A percentile compares a stretch with the other conserved stretches of the same genome.
Conservation (phyloP, 2,329 filamentous ascomycete genomes). For the Penicillium glabrum region DNA sequence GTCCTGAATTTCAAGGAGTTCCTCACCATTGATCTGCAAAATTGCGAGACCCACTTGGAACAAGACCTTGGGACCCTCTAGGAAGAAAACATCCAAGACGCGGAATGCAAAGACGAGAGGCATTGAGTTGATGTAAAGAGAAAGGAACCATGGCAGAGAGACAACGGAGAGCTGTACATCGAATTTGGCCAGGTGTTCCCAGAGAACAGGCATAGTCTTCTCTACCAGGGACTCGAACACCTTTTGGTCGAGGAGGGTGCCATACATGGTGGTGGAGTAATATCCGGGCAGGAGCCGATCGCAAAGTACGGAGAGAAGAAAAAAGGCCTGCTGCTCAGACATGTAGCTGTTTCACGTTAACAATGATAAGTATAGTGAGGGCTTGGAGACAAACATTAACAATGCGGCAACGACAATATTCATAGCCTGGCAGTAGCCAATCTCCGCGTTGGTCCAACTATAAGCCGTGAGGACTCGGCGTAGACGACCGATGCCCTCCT, state of each 20-base stretch:
- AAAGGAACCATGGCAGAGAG: slow-evolving; percentile 96
- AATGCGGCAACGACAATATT: slow-evolving; percentile 98
- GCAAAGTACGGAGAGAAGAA: slow-evolving; percentile 85
- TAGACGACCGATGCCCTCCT: slow-evolving; percentile 88
- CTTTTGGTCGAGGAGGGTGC: slow-evolving; percentile 91
- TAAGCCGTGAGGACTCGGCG: slow-evolving; percentile 92
- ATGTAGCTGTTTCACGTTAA: slow-evolving; percentile 66
- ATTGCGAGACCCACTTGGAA: slow-evolving; percentile 98
- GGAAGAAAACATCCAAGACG: slow-evolving; percentile 95
- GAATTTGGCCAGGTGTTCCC: slow-evolving; percentile 95
- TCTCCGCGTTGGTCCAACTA: slow-evolving; percentile 93
- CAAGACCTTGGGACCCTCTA: slow-evolving; percentile 94
- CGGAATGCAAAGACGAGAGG: slow-evolving; percentile 95
- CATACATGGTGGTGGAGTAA: slow-evolving; percentile 99
- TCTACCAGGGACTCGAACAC: slow-evolving; percentile 98
- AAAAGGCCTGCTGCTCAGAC: slow-evolving; percentile 95
- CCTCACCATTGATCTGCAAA: slow-evolving; percentile 92
- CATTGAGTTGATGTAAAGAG: slow-evolving; percentile 99
- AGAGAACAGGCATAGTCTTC: slow-evolving; percentile 96
- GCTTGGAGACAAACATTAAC: slow-evolving; percentile 64
- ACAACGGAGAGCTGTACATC: slow-evolving; percentile 97
- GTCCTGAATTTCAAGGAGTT: slow-evolving; percentile 86
- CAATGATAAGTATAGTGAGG: not conserved
- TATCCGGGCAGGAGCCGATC: slow-evolving; percentile 92
- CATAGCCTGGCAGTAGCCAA: slow-evolving; percentile 99